phyloP scores from a whole-genome alignment of 345 rosid genomes.

The Syzygium aqueum region DNA sequence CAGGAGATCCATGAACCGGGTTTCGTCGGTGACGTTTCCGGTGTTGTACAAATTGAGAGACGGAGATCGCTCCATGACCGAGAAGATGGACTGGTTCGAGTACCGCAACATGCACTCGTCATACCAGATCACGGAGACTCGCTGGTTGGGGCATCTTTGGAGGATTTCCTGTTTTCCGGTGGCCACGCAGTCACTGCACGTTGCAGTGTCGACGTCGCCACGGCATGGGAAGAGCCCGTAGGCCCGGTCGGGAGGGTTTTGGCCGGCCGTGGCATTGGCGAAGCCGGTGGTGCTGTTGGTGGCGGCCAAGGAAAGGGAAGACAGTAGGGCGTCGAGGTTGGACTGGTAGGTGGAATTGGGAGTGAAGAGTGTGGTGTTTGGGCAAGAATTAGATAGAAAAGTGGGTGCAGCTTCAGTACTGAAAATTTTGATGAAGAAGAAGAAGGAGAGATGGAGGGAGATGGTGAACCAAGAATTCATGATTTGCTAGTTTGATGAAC shows the following conservation, averaged over 20 bases:
- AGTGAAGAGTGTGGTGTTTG: neutral
- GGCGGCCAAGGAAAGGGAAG: neutral
- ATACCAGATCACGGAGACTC: constrained; percentile 28
- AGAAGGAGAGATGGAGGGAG: neutral
- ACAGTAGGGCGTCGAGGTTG: neutral
- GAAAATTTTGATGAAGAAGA: neutral
- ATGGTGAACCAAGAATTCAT: neutral
- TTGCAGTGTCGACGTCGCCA: neutral
- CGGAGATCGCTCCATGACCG: constrained; percentile 3
- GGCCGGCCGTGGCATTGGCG: neutral
- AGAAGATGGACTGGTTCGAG: too few relatives aligned
- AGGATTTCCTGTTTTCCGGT: too few relatives aligned
- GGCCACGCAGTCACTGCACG: too few relatives aligned
- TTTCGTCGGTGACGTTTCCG: constrained; percentile 8
- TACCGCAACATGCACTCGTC: neutral
- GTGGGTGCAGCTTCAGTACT: neutral
- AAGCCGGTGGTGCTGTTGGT: neutral
- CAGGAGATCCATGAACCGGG: neutral
- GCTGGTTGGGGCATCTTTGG: constrained; percentile 20
- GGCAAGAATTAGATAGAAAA: fast-evolving
- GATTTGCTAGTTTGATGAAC: neutral
- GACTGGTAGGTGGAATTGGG: neutral
- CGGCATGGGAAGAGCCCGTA: constrained; percentile 40
- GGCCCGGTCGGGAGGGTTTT: constrained; percentile 4
- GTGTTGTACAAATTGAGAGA: neutral